phyloP scores from a whole-genome alignment of 2,329 filamentous ascomycete species.

The Fusarium ambrosium region DNA sequence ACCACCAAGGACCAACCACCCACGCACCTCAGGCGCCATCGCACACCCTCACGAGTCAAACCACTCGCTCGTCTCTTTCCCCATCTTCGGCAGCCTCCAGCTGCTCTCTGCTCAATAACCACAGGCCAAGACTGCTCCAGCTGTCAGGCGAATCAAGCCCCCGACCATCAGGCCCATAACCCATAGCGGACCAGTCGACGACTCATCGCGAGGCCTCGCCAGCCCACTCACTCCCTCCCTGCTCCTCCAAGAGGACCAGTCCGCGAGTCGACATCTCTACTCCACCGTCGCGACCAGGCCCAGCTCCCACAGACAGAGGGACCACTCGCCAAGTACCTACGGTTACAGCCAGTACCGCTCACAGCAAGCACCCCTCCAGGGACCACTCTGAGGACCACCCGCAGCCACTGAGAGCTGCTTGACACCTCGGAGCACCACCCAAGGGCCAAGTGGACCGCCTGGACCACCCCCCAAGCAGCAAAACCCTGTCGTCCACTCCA shows the following conservation, averaged over 20 bases:
- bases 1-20: conserved; percentile 39
- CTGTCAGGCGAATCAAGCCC: conserved; percentile 22
- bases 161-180: conserved; percentile 25
- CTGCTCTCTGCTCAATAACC: conserved; percentile 26
- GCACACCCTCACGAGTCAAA: conserved; percentile 41
- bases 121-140: conserved; percentile 4
- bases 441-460: conserved; percentile 42
- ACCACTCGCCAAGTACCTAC: conserved; percentile 31
- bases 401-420: conserved; percentile 36
- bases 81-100: conserved; percentile 22
- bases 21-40: conserved; percentile 28
- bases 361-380: conserved; percentile 41
- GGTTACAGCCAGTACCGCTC: conserved; percentile 28
- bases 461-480: conserved; percentile 41
- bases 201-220: conserved; percentile 30
- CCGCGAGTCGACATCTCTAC: conserved; percentile 24
- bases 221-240: conserved; percentile 28
- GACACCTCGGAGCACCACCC: conserved; percentile 35
- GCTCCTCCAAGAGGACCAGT: not conserved
- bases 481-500: conserved; percentile 40
- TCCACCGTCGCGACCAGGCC: conserved; percentile 26
- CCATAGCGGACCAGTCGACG: conserved; percentile 37
- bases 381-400: conserved; percentile 42
- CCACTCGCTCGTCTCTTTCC: conserved; percentile 27
- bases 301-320: conserved; percentile 36